Percentiles rank a stretch among this genome's conserved stretches.
phyloP scores from a whole-genome alignment of 345 rosid species.

The Brassica nigra region DNA sequence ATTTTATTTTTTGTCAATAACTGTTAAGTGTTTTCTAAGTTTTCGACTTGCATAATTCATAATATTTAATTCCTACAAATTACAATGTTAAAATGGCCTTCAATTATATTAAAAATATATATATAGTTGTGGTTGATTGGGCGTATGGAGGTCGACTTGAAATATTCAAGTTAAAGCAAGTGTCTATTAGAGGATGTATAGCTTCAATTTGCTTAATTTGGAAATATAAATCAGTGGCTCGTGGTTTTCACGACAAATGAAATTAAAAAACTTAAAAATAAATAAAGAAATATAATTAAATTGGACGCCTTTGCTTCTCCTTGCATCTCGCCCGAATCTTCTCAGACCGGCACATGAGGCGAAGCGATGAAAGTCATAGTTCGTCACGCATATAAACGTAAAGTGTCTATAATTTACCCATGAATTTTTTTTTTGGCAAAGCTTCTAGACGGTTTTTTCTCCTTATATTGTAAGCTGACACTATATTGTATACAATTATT shows the following conservation, averaged over 20 bases:
- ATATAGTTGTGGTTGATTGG: constrained; percentile 8
- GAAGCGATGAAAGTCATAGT: constrained; percentile 14
- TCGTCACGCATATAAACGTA: not conserved
- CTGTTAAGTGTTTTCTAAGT: not conserved
- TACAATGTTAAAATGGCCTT: constrained; percentile 12
- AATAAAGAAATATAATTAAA: not conserved
- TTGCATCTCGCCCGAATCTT: constrained; percentile 38
- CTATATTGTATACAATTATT: not conserved
- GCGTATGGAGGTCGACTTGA: constrained; percentile 6
- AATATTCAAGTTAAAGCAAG: constrained; percentile 33
- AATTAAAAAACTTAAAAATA: not conserved
- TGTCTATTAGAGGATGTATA: constrained; percentile 18
- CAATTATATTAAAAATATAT: not conserved
- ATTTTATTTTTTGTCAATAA: not conserved
- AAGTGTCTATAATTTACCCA: not conserved
- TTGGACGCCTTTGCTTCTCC: constrained; percentile 38
- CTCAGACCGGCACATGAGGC: constrained; percentile 38
- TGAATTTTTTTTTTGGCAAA: not conserved
- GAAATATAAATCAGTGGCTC: constrained; percentile 27
- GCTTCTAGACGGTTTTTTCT: too few relatives aligned
- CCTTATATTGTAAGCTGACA: not conserved
- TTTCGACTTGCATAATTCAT: not conserved
- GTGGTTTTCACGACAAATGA: constrained; percentile 28
- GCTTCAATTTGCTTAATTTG: constrained; percentile 18
- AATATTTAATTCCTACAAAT: not conserved